Base-by-base conservation (phyloP, 2,329 filamentous ascomycete genomes). In the Colletotrichum scovillei region DNA sequence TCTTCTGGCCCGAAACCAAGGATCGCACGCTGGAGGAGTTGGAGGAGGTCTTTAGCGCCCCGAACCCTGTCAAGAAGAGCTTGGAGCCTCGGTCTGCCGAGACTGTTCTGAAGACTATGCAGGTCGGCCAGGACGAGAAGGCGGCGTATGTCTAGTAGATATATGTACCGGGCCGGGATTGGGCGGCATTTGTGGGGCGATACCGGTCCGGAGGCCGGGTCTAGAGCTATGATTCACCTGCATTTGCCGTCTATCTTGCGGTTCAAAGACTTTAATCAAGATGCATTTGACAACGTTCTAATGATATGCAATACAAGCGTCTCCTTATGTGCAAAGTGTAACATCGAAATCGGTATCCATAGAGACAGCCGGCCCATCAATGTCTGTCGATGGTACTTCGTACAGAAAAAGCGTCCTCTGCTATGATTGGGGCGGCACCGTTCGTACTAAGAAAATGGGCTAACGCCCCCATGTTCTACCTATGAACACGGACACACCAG, bases 1-100 rank as follows among this genome's bases (percentile, higher is more conserved):
- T 89, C 75, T 85, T 87, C 76, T 89, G 84, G 75, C 84, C 83
- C 0, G 84, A 86, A 77, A 86, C 85, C 2, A 86, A 86, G 78
- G 83, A 82, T 28, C 80, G 84, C 3, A 86, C 87, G 22, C 81
- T 90, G 32, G 88, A 90, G 80, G 88, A 90, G 77, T 75, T 90
- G 72, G 85, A 86, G 12, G 85, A 85, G 66, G 88, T 90, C 30
- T 88, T 88, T 76, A 80, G 81, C 35, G 83, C 84, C 0, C 80
- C 78, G 2, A 83, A 86, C 75, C 86, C 86, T 0, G 85, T 87
- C 26, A 84, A 83, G 78, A 85, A 84, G 60, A 65, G 81, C 70
- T 73, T 85, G 53, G 80, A 84, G 77, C 84, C 84, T 79, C 76
- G 85, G 63, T 82, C 79, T 69, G 83, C 83, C 0, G 79, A 81